Base-by-base conservation (phyloP, 225 moss, liverwort and hornwort species). In the Ulota crispa region DNA sequence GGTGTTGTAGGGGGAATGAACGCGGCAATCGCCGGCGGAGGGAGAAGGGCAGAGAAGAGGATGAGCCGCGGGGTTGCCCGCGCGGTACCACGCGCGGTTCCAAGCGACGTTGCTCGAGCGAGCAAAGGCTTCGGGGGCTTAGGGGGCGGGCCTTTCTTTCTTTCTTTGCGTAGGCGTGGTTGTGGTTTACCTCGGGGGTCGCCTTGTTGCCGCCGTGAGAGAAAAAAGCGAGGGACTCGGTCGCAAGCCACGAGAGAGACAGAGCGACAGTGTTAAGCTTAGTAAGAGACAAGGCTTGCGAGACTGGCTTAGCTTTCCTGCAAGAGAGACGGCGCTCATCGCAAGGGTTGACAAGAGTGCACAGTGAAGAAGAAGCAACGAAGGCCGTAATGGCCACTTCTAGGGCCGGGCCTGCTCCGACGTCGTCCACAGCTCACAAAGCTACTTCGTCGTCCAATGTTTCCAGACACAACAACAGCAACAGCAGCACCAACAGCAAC, bases 331-430 rank as follows among this genome's bases (percentile, higher is more conserved):
- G 36, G 8, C 24, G 56, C 24, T 70, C 16, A 24, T 70, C 23
- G 67, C 80, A 37, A 75, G 43, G 61, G 57, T 37, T 69, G 71
- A 31, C 8, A 50, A 9, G 9, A 57, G 74, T 45, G 50, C 45
- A 61, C 27, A 63, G 82, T 52, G 75, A 55, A 47, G 65, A 21
- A 73, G 45, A 50, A 59, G 39, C 32, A 54, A 76, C 68, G 82
- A 80, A 74, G 86, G 82, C 86, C 83, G 80, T 85, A 76, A 91
- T 91, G 91, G 91, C 91, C 87, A 80, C 91, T 81, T 87, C 91
- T 78, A 89, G 91, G 88, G 85, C 86, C 85, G 91, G 86, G 88
- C 88, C 85, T 78, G 88, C 85, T 83, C 85, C 85, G 72, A 86
- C 80, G 78, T 78, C 78, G 60, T 45, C 45, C 45, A 34, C 87